Evolutionary conservation across 768 basidiomycete genomes (phyloP).

Genomic region (Lentinula guzmanii): DNA sequence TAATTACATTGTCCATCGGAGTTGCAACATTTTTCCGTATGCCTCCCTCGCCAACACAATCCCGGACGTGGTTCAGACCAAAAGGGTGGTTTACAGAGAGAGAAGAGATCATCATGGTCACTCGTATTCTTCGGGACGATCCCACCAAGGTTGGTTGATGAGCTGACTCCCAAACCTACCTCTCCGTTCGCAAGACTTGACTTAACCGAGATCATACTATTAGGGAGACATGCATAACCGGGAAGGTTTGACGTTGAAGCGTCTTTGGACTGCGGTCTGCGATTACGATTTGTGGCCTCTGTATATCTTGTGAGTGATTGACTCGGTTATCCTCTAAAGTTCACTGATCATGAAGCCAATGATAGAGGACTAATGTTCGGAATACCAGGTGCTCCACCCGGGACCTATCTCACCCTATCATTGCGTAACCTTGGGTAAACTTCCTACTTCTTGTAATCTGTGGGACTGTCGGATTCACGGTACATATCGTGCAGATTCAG

Average conservation of each 20-base stretch:
- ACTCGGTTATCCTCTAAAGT: not conserved
- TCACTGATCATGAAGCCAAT: not conserved
- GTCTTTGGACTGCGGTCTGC: constrained; percentile 46
- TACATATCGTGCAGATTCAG: constrained; percentile 34
- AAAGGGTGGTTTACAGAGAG: constrained; percentile 61
- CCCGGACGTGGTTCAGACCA: constrained; percentile 49
- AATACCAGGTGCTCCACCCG: constrained; percentile 41
- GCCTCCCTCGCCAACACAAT: constrained; percentile 57
- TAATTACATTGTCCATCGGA: constrained; percentile 49
- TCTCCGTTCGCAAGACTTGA: not conserved
- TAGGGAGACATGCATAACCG: constrained; percentile 69
- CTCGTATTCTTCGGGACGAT: constrained; percentile 58
- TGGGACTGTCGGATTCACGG: not conserved
- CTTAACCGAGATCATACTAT: not conserved
- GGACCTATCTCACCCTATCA: constrained; percentile 53
- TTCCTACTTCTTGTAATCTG: not conserved
- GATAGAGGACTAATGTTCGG: constrained; percentile 46
- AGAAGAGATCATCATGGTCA: constrained; percentile 56
- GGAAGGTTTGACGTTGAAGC: constrained; percentile 43
- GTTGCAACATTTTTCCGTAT: constrained; percentile 50
- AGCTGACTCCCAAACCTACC: not conserved
- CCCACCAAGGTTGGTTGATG: constrained; percentile 39
- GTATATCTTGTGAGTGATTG: constrained; percentile 36
- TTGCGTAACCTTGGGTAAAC: constrained; percentile 46
- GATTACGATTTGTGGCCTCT: constrained; percentile 67